Conservation (phyloP, 176 grass and related monocot species). For the Tillandsia fasciculata region DNA sequence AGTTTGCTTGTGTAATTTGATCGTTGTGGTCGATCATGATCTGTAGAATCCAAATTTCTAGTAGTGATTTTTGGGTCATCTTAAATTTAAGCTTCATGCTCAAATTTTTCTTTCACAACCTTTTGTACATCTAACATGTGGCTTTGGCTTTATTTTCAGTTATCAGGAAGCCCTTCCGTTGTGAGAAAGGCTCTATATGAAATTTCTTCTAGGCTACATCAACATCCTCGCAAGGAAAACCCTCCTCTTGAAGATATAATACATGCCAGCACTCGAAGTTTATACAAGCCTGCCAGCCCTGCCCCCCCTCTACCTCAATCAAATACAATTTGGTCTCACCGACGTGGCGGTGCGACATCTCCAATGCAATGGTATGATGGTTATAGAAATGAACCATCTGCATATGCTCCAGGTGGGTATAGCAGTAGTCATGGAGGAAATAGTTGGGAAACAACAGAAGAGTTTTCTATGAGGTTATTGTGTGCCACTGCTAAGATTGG, state of each 20-base stretch:
- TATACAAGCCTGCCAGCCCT: constrained; percentile 19
- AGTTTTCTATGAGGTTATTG: constrained; percentile 69
- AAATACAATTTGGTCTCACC: constrained; percentile 33
- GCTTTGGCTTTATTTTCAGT: constrained; percentile 33
- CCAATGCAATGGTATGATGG: constrained; percentile 41
- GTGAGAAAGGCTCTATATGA: constrained; percentile 83
- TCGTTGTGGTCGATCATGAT: too few relatives aligned
- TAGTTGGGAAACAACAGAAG: constrained; percentile 33
- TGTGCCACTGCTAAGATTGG: constrained; percentile 78
- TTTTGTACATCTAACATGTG: background rate
- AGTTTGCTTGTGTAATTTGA: too few relatives aligned
- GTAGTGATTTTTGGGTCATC: background rate
- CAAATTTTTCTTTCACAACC: background rate
- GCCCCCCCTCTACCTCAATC: constrained; percentile 36
- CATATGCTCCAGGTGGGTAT: constrained; percentile 36
- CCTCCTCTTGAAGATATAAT: constrained; percentile 85
- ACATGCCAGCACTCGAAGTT: constrained; percentile 71
- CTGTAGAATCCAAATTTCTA: background rate
- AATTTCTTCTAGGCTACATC: constrained; percentile 86
- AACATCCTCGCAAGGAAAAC: constrained; percentile 83
- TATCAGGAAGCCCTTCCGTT: constrained; percentile 68
- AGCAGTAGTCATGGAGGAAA: background rate
- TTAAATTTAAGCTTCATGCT: background rate
- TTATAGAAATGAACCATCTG: constrained; percentile 49
- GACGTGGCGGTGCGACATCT: constrained; percentile 36